Evolutionary conservation across 1,284 basidiomycete species (phyloP).

Genomic region (Ceratorhiza oryzae-sativae): DNA sequence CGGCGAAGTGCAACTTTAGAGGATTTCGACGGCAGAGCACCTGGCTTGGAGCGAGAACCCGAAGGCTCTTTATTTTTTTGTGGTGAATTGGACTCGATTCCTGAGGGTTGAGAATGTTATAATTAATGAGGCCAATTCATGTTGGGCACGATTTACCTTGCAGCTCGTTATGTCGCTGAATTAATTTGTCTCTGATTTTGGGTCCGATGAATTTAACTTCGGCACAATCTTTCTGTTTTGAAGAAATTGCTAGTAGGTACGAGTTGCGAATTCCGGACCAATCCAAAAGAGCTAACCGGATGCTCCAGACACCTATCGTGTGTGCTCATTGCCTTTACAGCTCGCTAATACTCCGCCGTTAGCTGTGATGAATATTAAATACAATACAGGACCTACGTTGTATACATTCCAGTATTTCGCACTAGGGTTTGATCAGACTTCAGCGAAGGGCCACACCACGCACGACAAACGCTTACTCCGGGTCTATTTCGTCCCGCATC

Average conservation of each 20-base stretch:
- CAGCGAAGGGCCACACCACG: neutral
- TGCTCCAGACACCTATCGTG: constrained; percentile 23
- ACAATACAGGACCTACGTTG: neutral
- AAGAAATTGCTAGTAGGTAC: neutral
- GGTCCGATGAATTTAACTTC: constrained; percentile 33
- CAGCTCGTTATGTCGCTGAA: constrained; percentile 14
- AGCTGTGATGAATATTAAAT: neutral
- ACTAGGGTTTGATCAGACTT: neutral
- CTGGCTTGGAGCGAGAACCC: too few species aligned
- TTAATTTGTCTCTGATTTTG: constrained; percentile 9
- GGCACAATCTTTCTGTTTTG: constrained; percentile 7
- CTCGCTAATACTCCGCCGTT: neutral
- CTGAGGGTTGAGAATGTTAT: neutral
- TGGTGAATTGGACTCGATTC: neutral
- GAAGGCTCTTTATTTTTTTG: neutral
- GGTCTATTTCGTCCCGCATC: constrained; percentile 35
- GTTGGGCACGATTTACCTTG: neutral
- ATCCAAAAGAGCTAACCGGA: constrained; percentile 13
- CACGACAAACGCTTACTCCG: constrained; percentile 8
- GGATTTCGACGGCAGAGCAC: neutral
- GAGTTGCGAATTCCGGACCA: too few species aligned
- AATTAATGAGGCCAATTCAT: neutral
- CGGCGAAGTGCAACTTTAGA: neutral
- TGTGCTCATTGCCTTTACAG: constrained; percentile 29
- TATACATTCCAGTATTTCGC: constrained; percentile 22